phyloP scores from a whole-genome alignment of 2,329 filamentous ascomycete species.

The Talaromyces sp. region DNA sequence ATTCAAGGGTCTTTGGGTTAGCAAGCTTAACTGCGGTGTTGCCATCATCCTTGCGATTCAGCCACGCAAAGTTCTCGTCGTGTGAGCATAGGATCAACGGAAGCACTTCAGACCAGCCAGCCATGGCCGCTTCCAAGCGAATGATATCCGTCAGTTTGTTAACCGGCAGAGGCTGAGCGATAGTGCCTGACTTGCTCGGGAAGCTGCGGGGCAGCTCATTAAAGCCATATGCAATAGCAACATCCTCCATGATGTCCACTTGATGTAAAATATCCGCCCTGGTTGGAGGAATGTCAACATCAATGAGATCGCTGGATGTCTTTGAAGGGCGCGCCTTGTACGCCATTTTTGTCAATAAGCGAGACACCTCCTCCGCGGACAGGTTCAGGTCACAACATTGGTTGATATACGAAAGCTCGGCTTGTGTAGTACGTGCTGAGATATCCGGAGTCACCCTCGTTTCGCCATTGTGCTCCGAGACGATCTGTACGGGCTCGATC shows the following conservation, averaged over 20 bases:
- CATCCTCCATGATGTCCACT: conserved; percentile 98
- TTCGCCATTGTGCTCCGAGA: conserved; percentile 84
- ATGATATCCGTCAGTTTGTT: conserved; percentile 96
- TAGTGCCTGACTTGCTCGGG: conserved; percentile 77
- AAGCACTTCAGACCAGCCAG: conserved; percentile 94
- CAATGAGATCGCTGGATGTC: conserved; percentile 64
- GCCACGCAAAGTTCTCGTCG: conserved; percentile 95
- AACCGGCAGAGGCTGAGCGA: conserved; percentile 79
- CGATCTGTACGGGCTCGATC: conserved; percentile 86
- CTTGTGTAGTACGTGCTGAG: conserved; percentile 67
- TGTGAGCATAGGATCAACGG: conserved; percentile 94
- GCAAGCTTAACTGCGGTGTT: conserved; percentile 76
- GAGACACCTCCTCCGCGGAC: conserved; percentile 68
- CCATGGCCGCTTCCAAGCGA: conserved; percentile 81
- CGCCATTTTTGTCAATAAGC: conserved; percentile 82
- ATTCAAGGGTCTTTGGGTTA: conserved; percentile 89
- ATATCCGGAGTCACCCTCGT: conserved; percentile 77
- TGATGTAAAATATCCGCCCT: conserved; percentile 93
- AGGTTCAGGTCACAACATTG: conserved; percentile 79
- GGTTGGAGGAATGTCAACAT: conserved; percentile 80
- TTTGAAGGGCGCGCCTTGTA: conserved; percentile 72
- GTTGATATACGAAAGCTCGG: conserved; percentile 91
- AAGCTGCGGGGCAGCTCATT: conserved; percentile 87
- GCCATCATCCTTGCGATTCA: conserved; percentile 85
- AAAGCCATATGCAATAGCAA: conserved; percentile 94